Base-by-base conservation (phyloP, 176 grass and related monocot genomes). In the Bonia amplexicaulis region DNA sequence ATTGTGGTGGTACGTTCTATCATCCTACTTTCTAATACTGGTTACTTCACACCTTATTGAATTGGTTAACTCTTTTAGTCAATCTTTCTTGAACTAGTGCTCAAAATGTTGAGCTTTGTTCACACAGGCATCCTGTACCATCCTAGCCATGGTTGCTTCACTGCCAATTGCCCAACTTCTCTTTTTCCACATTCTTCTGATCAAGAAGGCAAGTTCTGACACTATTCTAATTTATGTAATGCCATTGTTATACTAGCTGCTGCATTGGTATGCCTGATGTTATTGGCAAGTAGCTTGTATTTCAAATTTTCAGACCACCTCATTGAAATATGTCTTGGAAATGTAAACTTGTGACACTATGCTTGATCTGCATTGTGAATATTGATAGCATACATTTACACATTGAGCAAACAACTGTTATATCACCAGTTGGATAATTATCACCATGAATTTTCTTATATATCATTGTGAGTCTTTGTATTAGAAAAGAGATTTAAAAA, bases 111-210 rank as follows among this genome's bases (percentile, higher is more conserved):
- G 17, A 79, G 60, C 42, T 69, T 83, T 64, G 64, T 84, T 68
- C 33, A 74, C 2, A 41, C 85, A 91, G 89, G 86, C 85, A 86
- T 89, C 92, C 35, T 99, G 97, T 82, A 99, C 93, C 60, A 90
- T 94, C 69, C 92, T 99, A 68, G 93, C 97, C 14, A 90, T 99
- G 90, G 52, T 96, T 73, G 97, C 97, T 55, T 92, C 85, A 79
- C 84, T 99, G 67, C 97, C 93, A 49, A 85, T 99, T 55, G 97
- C 88, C 6, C 93, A 99, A 76, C 97, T 99, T 84, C 94, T 99
- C 68, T 92, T 99, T 88, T 99, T 99, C 85, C 97, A 99, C 76
- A 90, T 99, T 87, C 91, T 99, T 87, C 82, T 99, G 48, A 94
- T 99, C 79, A 96, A 98, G 84, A 98, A 98, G 96, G 96, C 63